phyloP scores from a whole-genome alignment of 1,139 yeast genomes.

The Nakaseomyces bracarensis region DNA sequence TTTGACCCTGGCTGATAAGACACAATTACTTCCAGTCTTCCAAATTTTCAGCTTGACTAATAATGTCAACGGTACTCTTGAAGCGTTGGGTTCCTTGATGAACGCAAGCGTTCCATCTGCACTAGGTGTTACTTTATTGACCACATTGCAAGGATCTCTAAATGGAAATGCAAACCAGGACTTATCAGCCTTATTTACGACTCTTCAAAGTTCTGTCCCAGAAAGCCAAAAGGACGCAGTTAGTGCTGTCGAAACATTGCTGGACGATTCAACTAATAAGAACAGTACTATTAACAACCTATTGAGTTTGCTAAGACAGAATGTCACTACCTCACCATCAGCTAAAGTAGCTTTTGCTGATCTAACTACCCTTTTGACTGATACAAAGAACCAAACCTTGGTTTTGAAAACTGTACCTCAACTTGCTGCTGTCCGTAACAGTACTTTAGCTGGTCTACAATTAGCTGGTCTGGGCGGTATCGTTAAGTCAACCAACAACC shows the following conservation, averaged over 20 bases:
- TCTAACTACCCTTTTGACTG: constrained; percentile 16
- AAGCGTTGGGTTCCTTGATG: constrained; percentile 25
- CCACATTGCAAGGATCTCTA: constrained; percentile 14
- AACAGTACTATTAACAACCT: constrained; percentile 21
- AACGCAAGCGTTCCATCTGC: constrained; percentile 24
- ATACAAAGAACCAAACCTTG: constrained; percentile 19
- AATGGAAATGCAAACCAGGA: constrained; percentile 7
- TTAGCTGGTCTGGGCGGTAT: constrained; percentile 21
- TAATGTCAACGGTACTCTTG: constrained; percentile 27
- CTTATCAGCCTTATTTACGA: constrained; percentile 8
- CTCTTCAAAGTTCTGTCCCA: constrained; percentile 10
- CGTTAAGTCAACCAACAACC: constrained; percentile 20
- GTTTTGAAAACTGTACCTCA: constrained; percentile 18
- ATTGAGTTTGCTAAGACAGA: constrained; percentile 18
- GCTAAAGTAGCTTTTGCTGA: constrained; percentile 22
- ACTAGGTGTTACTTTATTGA: constrained; percentile 19
- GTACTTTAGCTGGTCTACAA: constrained; percentile 22
- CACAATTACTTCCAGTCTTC: constrained; percentile 25
- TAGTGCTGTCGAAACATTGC: constrained; percentile 12
- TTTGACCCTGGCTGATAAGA: constrained; percentile 20
- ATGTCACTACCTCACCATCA: constrained; percentile 21
- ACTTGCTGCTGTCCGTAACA: constrained; percentile 20
- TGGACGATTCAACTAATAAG: constrained; percentile 15
- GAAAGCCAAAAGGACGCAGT: constrained; percentile 6
- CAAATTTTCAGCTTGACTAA: constrained; percentile 22